Percentiles rank a stretch among this genome's conserved stretches.
phyloP scores from a whole-genome alignment of 2,329 filamentous ascomycete genomes.

The Colletotrichum musicola region DNA sequence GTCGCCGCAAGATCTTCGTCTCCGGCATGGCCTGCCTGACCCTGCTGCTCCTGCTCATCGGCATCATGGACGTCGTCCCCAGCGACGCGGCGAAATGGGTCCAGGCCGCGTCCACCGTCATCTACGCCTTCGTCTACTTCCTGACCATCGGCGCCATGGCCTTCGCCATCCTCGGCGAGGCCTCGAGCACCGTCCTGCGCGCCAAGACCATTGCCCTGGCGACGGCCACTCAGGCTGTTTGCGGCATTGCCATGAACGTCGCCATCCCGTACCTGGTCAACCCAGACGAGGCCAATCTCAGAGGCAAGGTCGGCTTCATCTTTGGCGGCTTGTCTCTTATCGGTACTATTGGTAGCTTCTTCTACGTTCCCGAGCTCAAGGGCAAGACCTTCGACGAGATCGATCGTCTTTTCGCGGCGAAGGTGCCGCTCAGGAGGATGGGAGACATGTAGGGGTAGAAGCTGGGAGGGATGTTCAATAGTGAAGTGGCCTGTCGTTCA shows the following conservation, averaged over 20 bases:
- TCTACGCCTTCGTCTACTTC: constrained; percentile 52
- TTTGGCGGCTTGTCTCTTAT: constrained; percentile 38
- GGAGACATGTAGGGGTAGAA: constrained; percentile 18
- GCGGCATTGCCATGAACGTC: constrained; percentile 49
- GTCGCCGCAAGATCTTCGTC: constrained; percentile 58
- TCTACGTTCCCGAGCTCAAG: constrained; percentile 43
- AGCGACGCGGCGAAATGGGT: constrained; percentile 57
- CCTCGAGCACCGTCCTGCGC: constrained; percentile 58
- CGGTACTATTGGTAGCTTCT: constrained; percentile 41
- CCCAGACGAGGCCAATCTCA: constrained; percentile 46
- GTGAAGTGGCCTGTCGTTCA: too few relatives aligned
- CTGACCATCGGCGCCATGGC: constrained; percentile 49
- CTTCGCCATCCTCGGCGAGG: constrained; percentile 67
- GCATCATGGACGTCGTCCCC: constrained; percentile 59
- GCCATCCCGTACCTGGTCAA: constrained; percentile 46
- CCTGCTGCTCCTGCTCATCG: constrained; percentile 55
- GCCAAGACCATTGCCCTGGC: constrained; percentile 59
- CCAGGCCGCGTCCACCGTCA: constrained; percentile 62
- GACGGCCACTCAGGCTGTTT: constrained; percentile 55
- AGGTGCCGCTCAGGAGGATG: constrained; percentile 24
- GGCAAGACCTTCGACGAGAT: constrained; percentile 43
- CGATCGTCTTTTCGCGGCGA: constrained; percentile 46
- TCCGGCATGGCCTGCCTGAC: constrained; percentile 54
- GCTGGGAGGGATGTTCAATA: too few relatives aligned
- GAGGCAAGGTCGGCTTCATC: constrained; percentile 48